phyloP scores from a whole-genome alignment of 331 rosid species.

The Quercus phellos region DNA sequence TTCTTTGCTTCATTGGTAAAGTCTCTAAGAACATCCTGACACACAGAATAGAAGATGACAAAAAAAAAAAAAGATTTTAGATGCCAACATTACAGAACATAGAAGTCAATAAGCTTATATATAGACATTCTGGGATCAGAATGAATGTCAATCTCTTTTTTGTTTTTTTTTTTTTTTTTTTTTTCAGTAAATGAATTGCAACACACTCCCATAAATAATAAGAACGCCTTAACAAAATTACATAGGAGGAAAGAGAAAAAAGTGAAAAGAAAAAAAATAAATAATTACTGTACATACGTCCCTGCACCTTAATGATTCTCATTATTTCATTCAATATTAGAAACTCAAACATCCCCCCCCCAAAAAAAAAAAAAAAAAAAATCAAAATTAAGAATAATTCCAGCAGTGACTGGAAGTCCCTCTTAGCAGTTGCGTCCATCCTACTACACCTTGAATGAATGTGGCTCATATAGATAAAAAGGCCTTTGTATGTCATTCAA shows the following conservation, averaged over 20 bases:
- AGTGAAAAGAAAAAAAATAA: too few species aligned
- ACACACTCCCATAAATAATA: neutral
- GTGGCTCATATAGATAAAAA: neutral
- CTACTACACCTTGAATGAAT: neutral
- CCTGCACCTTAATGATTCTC: neutral
- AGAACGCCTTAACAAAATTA: neutral
- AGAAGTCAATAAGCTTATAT: neutral
- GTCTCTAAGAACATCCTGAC: conserved; percentile 58
- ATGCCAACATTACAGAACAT: conserved; percentile 4
- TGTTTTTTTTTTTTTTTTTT: neutral
- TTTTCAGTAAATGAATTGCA: neutral
- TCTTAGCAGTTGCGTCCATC: neutral
- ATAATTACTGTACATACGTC: neutral
- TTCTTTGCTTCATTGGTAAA: conserved; percentile 37
- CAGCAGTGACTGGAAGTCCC: neutral
- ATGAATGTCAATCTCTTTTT: neutral
- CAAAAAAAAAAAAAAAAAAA: neutral
- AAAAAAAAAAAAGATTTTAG: conserved; percentile 4
- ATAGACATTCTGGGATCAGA: neutral
- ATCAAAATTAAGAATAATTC: neutral
- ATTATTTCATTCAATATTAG: neutral
- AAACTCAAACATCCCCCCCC: neutral
- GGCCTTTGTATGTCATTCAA: neutral
- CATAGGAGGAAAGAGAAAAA: neutral
- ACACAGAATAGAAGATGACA: conserved; percentile 25